Evolutionary conservation across 2,329 filamentous ascomycete species (phyloP), one percentile per base, ranked within the genome.

Genomic region (Fusarium sp.): DNA sequence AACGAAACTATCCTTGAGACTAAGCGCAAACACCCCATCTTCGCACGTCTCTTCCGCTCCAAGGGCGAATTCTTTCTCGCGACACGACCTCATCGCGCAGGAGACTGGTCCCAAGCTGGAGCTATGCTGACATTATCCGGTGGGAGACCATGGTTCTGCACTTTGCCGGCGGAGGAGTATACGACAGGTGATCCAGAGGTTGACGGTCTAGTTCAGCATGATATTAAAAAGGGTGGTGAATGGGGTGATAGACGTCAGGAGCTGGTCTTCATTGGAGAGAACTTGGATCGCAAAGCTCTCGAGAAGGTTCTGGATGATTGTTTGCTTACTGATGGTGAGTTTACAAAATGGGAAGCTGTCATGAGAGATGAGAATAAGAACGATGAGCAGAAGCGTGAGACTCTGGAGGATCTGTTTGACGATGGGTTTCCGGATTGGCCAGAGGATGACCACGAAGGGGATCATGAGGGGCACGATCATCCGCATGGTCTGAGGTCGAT

Each of bases 201-300:
- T 1, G 80, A 86, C 33, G 78, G 79, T 9, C 82, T 85, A 0
- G 81, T 86, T 14, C 72, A 77, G 40, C 80, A 84, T 55, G 84
- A 87, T 66, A 82, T 87, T 21, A 72, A 79, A 9, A 83, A 84
- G 25, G 84, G 84, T 7, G 86, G 85, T 0, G 82, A 87, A 59
- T 92, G 89, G 88, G 90, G 89, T 1, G 90, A 93, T 68, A 82
- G 90, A 2, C 81, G 90, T 4, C 90, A 93, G 74, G 90, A 93
- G 75, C 75, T 93, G 9, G 90, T 93, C 4, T 91, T 93, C 62
- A 92, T 93, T 58, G 90, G 90, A 0, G 89, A 92, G 75, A 82
- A 83, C 7, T 80, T 93, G 15, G 82, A 91, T 48, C 72, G 81
- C 3, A 72, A 75, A 7, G 82, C 79, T 0, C 78, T 93, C 17